phyloP scores from a whole-genome alignment of 805 yeast genomes.

The Barnettozyma pratensis region DNA sequence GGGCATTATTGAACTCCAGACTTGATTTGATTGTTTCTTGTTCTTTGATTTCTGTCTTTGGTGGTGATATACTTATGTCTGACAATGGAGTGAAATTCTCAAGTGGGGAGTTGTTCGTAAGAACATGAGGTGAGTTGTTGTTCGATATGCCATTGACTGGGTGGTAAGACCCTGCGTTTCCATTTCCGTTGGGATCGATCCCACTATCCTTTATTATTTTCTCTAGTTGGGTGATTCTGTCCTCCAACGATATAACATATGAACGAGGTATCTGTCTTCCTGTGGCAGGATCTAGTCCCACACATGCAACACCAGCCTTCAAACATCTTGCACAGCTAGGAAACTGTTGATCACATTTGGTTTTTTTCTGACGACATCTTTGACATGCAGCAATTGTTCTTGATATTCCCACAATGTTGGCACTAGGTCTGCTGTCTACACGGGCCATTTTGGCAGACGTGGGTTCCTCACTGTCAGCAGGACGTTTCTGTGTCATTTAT shows the following conservation, averaged over 20 bases:
- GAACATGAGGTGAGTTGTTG: background rate
- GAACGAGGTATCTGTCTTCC: conserved; percentile 84
- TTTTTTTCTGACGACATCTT: conserved; percentile 67
- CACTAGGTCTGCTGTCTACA: conserved; percentile 11
- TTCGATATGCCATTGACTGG: background rate
- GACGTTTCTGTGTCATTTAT: background rate
- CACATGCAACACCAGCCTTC: conserved; percentile 65
- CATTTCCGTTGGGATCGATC: conserved; percentile 26
- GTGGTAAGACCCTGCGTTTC: background rate
- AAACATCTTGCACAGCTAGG: conserved; percentile 55
- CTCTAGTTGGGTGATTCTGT: conserved; percentile 54
- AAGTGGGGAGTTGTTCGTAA: background rate
- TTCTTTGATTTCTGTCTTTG: conserved; percentile 8
- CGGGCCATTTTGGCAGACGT: background rate
- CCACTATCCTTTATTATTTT: conserved; percentile 40
- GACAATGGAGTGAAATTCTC: background rate
- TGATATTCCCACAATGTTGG: conserved; percentile 39
- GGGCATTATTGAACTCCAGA: conserved; percentile 14
- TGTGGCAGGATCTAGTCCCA: conserved; percentile 82
- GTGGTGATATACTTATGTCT: conserved; percentile 5
- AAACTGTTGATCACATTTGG: conserved; percentile 54
- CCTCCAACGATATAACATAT: conserved; percentile 68
- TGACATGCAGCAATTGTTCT: conserved; percentile 81
- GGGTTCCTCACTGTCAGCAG: background rate
- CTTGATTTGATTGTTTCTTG: conserved; percentile 22